A percentile compares a stretch with the other conserved stretches of the same genome.
These are phyloP conservation scores for Barnettozyma vustinii DNA, from an alignment of 805 yeast species.

Conservation along the genomic window DNA sequence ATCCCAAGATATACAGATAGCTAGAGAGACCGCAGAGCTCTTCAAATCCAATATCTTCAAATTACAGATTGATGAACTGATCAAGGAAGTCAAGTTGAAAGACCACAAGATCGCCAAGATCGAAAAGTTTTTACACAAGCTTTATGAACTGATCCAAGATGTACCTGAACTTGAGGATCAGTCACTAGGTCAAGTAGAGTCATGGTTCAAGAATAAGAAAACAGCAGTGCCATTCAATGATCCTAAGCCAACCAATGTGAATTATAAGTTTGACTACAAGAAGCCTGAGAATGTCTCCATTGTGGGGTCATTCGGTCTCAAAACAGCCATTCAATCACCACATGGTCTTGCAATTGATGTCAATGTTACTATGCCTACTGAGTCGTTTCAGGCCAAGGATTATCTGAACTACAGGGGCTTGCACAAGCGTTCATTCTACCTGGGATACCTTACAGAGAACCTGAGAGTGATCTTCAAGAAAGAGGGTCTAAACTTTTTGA, in stretches of 20 bases:
- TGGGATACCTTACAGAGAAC: constrained; percentile 71
- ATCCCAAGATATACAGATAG: constrained; percentile 83
- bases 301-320: constrained; percentile 86
- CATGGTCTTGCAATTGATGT: constrained; percentile 69
- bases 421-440: constrained; percentile 83
- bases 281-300: constrained; percentile 73
- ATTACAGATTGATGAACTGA: constrained; percentile 85
- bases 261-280: constrained; percentile 63
- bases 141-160: constrained; percentile 61
- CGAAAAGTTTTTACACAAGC: constrained; percentile 69
- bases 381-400: constrained; percentile 78
- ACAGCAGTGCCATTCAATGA: constrained; percentile 82
- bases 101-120: constrained; percentile 60
- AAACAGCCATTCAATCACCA: constrained; percentile 67
- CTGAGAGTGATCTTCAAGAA: constrained; percentile 49
- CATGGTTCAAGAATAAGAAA: constrained; percentile 43
- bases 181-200: constrained; percentile 54
- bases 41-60: constrained; percentile 95
- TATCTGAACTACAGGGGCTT: constrained; percentile 84
- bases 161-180: constrained; percentile 53
- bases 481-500: constrained; percentile 43
- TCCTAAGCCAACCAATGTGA: constrained; percentile 72
- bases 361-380: constrained; percentile 73
- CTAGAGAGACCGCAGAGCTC: constrained; percentile 89
- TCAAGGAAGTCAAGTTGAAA: constrained; percentile 73